phyloP scores from a whole-genome alignment of 805 yeast species.

The Priceomyces haplophilus region DNA sequence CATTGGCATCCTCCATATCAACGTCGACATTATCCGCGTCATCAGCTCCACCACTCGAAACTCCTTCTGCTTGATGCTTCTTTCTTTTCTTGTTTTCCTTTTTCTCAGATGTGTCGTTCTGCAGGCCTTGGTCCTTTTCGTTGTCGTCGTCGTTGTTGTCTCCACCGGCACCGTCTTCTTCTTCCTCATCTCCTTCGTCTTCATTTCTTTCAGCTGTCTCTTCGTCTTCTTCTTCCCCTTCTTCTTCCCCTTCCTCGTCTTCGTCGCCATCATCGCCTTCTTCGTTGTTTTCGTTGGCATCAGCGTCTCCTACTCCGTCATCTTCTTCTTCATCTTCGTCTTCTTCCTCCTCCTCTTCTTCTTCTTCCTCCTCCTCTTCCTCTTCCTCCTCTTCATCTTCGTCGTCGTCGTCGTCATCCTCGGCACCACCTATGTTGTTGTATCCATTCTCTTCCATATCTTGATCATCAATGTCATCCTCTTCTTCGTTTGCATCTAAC shows the following conservation, averaged over 20 bases:
- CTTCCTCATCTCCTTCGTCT: too few species aligned
- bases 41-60: conserved; percentile 21
- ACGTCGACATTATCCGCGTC: conserved; percentile 18
- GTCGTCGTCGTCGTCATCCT: conserved; percentile 20
- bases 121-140: conserved; percentile 13
- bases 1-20: conserved; percentile 17
- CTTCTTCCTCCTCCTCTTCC: conserved; percentile 7
- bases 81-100: conserved; percentile 18
- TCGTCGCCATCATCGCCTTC: conserved; percentile 13
- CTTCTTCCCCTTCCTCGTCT: conserved; percentile 15
- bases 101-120: conserved; percentile 10
- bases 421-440: conserved; percentile 16
- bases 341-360: conserved; percentile 15
- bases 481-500: conserved; percentile 12
- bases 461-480: conserved; percentile 12
- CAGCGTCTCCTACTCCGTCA: conserved; percentile 16
- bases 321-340: conserved; percentile 9
- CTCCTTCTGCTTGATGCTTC: conserved; percentile 15
- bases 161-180: conserved; percentile 23
- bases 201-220: conserved; percentile 8
- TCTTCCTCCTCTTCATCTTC: conserved; percentile 16
- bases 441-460: conserved; percentile 26
- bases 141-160: conserved; percentile 22
- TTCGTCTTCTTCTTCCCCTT: conserved; percentile 8
- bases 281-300: conserved; percentile 22